A percentile compares a stretch with the other conserved stretches of the same genome.
phyloP scores from a whole-genome alignment of 208 protist genomes.

The Acanthamoeba healyi region DNA sequence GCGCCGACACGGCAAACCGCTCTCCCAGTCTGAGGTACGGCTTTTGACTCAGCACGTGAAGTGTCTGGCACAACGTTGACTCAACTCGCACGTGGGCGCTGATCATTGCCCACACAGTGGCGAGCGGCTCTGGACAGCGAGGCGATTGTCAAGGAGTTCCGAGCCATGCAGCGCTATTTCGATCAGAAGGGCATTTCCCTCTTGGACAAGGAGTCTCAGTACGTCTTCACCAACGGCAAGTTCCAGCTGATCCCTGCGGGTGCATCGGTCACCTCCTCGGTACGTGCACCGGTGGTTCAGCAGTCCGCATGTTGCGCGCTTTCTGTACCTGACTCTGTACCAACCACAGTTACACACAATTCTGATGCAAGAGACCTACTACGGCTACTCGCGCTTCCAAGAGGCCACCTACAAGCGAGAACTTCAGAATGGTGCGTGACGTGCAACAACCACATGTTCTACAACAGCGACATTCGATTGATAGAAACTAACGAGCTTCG shows the following conservation, averaged over 20 bases:
- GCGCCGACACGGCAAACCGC: neutral
- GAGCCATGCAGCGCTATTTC: slow-evolving; percentile 21
- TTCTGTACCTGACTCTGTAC: neutral
- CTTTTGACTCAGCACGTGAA: too few relatives aligned
- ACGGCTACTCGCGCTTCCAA: neutral
- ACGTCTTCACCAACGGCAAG: slow-evolving; percentile 52
- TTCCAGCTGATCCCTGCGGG: neutral
- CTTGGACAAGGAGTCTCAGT: neutral
- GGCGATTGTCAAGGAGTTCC: neutral
- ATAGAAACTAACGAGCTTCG: too few relatives aligned
- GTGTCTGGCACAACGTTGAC: too few relatives aligned
- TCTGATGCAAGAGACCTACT: slow-evolving; percentile 25
- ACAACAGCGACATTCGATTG: neutral
- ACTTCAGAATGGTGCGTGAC: neutral
- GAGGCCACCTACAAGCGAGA: slow-evolving; percentile 30
- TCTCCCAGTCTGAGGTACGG: neutral
- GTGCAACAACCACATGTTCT: neutral
- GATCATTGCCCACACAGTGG: neutral
- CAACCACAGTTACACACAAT: neutral
- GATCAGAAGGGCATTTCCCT: slow-evolving; percentile 1
- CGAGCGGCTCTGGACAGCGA: neutral
- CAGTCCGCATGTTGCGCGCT: neutral
- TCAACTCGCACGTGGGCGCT: too few relatives aligned
- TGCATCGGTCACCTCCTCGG: neutral
- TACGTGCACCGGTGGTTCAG: neutral